Evolutionary conservation across 352 stramenopile species (phyloP), one percentile per base, ranked within the genome.

Genomic region (Peronospora farinosa): DNA sequence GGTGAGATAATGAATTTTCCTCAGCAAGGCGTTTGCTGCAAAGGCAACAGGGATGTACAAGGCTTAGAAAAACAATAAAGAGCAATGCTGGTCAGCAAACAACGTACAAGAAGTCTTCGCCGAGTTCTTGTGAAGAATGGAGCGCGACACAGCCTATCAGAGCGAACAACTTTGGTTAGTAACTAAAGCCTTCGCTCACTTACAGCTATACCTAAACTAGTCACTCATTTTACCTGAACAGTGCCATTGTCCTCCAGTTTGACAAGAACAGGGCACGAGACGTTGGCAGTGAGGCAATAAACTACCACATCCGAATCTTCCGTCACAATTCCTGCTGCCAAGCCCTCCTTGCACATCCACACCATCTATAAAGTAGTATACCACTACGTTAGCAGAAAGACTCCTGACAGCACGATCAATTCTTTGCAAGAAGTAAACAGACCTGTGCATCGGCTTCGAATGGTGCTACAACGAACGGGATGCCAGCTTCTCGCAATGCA

Each of bases 291-390:
- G 23, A 87, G 39, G 69, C 76, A 84, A 51, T 90, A 90, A 5
- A 90, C 70, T 12, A 90, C 64, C 42, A 90, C 74, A 39, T 90
- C 76, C 53, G 79, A 90, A 58, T 88, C 79, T 59, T 90, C 79
- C 15, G 76, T 88, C n/a, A 90, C 62, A 55, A 90, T 90, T 16
- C 71, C 79, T 16, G 66, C 67, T 0, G 74, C 74, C 10, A 67
- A 40, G 0, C 72, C 65, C 25, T 65, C 52, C 40, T 87, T 88
- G 58, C 76, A 88, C 65, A 90, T 78, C 74, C 76, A 90, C 28
- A 85, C 79, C 74, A 90, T 85, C 63, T 87, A 16, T 16, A 16
- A 7, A 37, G 17, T 13, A 37, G 17, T 13, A 13, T 27, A 7
- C 2, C 23, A 27, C 23, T 4, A 27, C 21, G 23, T 2, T 27